Percentiles rank a stretch among this genome's conserved stretches.
Evolutionary conservation across 2,329 filamentous ascomycete species (phyloP).

Genomic region (Botryotinia calthae): DNA sequence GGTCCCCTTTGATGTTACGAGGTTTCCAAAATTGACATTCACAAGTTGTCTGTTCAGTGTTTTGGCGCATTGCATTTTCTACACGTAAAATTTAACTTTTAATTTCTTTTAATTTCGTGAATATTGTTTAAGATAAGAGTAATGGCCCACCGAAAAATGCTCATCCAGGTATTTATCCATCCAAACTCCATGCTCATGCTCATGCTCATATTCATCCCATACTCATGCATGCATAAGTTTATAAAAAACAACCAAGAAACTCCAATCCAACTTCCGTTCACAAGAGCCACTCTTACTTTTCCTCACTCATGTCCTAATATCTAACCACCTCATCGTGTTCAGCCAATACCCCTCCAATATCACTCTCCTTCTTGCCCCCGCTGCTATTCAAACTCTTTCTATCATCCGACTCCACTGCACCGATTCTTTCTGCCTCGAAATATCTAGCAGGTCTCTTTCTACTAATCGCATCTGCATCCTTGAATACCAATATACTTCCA

Average conservation of each 20-base stretch:
- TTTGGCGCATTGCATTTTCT: neutral
- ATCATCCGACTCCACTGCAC: neutral
- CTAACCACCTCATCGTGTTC: conserved; percentile 12
- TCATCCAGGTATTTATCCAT: neutral
- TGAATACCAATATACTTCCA: conserved; percentile 1
- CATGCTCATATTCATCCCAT: neutral
- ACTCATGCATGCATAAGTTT: neutral
- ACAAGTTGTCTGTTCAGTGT: neutral
- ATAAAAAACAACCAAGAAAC: neutral
- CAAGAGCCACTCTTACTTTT: neutral
- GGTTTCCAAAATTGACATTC: neutral
- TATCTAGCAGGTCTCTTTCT: conserved; percentile 13
- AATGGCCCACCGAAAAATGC: neutral
- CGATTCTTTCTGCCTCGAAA: conserved; percentile 7
- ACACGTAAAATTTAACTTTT: neutral
- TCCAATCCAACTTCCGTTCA: neutral
- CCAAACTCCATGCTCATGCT: conserved; percentile 2
- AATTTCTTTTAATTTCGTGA: neutral
- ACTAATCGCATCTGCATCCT: conserved; percentile 8
- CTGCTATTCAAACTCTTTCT: neutral
- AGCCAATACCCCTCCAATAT: neutral
- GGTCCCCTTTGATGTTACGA: neutral
- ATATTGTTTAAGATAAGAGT: neutral
- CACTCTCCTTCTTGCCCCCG: neutral
- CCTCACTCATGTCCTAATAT: neutral